Percentiles rank a stretch among this genome's conserved stretches.
Evolutionary conservation across 495 filamentous ascomycete species (phyloP).

Genomic region (Aspergillus conjunctus): DNA sequence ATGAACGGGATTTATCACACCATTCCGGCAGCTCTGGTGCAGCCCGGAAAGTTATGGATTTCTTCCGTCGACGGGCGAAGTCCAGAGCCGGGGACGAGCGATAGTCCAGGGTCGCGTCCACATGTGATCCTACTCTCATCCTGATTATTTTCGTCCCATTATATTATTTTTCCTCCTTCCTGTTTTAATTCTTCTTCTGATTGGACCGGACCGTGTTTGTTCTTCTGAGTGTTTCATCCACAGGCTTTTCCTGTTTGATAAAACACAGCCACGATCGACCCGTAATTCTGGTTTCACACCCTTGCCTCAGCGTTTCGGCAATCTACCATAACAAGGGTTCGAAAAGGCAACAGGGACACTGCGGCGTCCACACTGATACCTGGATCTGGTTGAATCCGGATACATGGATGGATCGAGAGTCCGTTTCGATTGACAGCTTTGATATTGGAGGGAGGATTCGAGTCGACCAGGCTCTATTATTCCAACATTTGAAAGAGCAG

Average conservation of each 20-base stretch:
- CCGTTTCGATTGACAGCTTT: slow-evolving; percentile 22
- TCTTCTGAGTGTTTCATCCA: slow-evolving; percentile 13
- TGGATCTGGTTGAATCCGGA: slow-evolving; percentile 22
- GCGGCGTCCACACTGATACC: slow-evolving; percentile 9
- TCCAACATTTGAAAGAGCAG: slow-evolving; percentile 37
- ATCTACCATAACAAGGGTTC: slow-evolving; percentile 14
- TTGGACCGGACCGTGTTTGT: slow-evolving; percentile 6
- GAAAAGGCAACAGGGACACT: slow-evolving; percentile 19
- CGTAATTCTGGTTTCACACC: slow-evolving; percentile 17
- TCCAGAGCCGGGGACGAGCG: slow-evolving; percentile 65
- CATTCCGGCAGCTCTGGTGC: slow-evolving; percentile 82
- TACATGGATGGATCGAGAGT: slow-evolving; percentile 19
- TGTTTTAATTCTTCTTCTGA: slow-evolving; percentile 8
- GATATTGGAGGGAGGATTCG: slow-evolving; percentile 30
- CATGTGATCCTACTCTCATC: slow-evolving; percentile 9
- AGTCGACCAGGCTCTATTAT: slow-evolving; percentile 28
- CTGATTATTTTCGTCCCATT: background rate
- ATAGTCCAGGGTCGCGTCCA: slow-evolving; percentile 23
- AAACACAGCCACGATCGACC: slow-evolving; percentile 19
- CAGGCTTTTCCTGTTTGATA: slow-evolving; percentile 12
- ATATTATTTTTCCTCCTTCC: slow-evolving; percentile 13
- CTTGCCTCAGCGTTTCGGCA: slow-evolving; percentile 20
- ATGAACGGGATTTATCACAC: slow-evolving; percentile 62
- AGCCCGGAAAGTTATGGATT: slow-evolving; percentile 94
- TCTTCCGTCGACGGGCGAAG: slow-evolving; percentile 86